Evolutionary conservation across 2,329 filamentous ascomycete species (phyloP), one percentile per base, ranked within the genome.

Genomic region (Diaporthe destruens): DNA sequence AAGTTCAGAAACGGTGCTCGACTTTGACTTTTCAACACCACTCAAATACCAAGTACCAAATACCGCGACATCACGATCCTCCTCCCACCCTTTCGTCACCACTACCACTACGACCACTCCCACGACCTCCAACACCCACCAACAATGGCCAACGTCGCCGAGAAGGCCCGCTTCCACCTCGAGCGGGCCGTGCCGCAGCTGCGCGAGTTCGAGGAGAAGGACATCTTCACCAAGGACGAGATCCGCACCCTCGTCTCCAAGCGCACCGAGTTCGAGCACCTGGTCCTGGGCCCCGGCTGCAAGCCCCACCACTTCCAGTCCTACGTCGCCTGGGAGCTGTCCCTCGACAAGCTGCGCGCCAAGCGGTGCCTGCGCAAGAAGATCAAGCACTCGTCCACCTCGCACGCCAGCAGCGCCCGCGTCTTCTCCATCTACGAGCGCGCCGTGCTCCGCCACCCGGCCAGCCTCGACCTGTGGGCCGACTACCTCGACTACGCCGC

Each of bases 131-230:
- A 55, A 12, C 72, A 67, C n/a, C 61, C 69, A 53, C 42, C 53
- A 29, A 76, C 67, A 73, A 97, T 98, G 94, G 90, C 95, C 1
- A 92, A 91, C 54, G 92, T 96, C 72, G 92, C 93, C 75, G 96
- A 98, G 80, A 98, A 98, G 84, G 96, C 96, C 71, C 94, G 96
- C 72, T 98, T 96, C 84, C 98, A 94, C 83, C 89, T 98, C 76
- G 96, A 99, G 85, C 93, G 96, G 77, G 93, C 93, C 2, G 94
- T 98, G 55, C 94, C 95, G 20, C 95, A 98, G 82, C 89, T 99
- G 72, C 94, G 95, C 75, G 95, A 98, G 79, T 97, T 94, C 82
- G 93, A 97, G 83, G 90, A 94, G 76, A 98, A 98, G 82, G 92
- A 94, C 78, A 93, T 99, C 77, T 99, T 99, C 84, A 90, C 88